Conservation (phyloP, 345 rosid species). For the Salix dunnii region DNA sequence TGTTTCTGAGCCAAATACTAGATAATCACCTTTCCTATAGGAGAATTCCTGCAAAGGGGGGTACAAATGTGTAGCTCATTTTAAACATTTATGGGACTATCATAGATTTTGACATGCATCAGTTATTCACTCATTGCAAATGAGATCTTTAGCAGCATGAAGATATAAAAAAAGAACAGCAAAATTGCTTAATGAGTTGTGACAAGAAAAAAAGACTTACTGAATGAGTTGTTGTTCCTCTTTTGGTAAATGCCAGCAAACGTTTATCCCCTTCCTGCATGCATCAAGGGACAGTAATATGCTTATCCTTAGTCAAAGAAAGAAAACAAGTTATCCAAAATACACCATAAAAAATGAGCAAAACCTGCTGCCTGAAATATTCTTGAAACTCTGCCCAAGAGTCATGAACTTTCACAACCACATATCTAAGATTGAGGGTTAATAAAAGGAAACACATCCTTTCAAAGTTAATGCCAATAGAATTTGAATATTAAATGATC, state of each 20-base stretch:
- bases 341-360: conserved; percentile 9
- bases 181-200: too few species aligned
- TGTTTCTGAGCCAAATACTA: conserved; percentile 86
- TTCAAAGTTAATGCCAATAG: not conserved
- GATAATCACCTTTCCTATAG: conserved; percentile 77
- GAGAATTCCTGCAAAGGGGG: conserved; percentile 60
- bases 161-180: conserved; percentile 8
- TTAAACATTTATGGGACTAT: not conserved
- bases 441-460: conserved; percentile 26
- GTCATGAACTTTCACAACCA: conserved; percentile 72
- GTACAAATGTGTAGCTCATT: not conserved
- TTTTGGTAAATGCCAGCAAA: conserved; percentile 83
- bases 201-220: conserved; percentile 35
- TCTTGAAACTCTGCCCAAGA: conserved; percentile 78
- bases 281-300: conserved; percentile 16
- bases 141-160: not conserved
- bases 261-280: conserved; percentile 76
- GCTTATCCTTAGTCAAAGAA: not conserved
- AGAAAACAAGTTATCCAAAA: not conserved
- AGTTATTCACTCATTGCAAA: not conserved
- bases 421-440: conserved; percentile 47
- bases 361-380: conserved; percentile 74
- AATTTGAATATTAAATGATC: not conserved
- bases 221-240: conserved; percentile 72
- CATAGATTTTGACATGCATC: not conserved